Base-by-base conservation (phyloP, 1,139 yeast species). In the Kodamaea sp. region DNA sequence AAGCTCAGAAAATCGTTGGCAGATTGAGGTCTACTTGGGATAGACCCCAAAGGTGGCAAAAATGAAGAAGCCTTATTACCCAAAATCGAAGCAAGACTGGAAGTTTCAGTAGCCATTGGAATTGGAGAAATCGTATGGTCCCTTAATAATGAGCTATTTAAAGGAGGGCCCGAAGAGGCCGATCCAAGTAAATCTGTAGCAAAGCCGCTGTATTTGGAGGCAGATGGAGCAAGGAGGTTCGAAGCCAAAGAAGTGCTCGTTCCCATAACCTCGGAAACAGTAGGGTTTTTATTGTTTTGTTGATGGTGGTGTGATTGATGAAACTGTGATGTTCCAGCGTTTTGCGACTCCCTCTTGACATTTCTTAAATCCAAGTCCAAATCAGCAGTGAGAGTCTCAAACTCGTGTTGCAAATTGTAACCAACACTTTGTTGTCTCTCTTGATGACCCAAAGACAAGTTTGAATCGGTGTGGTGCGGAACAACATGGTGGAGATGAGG, bases 341-440 rank as follows among this genome's bases (percentile, higher is more conserved):
- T 4, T 67, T 61, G 32, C 29, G 46, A 24, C 7, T 36, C 43
- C 36, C 43, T 43, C 31, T 50, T 43, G 28, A 38, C 20, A 40
- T 57, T 60, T 40, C 57, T 60, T 50, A 71, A 63, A 52, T 70
- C 77, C 52, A 71, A 61, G 47, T 71, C 75, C 56, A 71, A 66
- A 46, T 70, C 75, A 23, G 70, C 73, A 35, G 70, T 70, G 45
- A 71, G 59, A 10, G 75, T 69, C 48, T 65, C 75, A 51, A 67
- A 71, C 55, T 64, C 78, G 41, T 64, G 77, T 56, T 63, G 75
- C 48, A 70, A 63, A 45, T 70, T 69, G 49, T 63, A 63, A 8
- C 75, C 71, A 31, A 72, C 73, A 49, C 71, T 65, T 45, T 63
- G 70, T 45, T 67, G 72, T 43, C 72, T 56, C 36, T 60, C 58